phyloP scores from a whole-genome alignment of 306 rosid species.

The Sechiopsis laciniata region DNA sequence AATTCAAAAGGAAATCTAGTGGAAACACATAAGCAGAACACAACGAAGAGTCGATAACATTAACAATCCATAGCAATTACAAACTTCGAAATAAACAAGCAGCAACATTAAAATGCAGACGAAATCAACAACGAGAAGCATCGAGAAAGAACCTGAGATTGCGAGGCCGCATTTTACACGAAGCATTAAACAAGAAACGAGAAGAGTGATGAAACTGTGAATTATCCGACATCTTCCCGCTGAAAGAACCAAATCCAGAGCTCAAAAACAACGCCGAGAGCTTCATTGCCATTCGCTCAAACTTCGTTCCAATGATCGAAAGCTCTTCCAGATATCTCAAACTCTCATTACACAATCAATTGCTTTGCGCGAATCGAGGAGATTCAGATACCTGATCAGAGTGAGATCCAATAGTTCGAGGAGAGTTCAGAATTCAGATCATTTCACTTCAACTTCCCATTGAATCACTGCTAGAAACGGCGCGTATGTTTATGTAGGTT shows the following conservation, averaged over 20 bases:
- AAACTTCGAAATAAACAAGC: background rate
- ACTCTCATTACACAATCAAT: background rate
- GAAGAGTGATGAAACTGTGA: slow-evolving; percentile 30
- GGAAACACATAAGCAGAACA: background rate
- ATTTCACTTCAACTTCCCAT: background rate
- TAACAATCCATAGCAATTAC: background rate
- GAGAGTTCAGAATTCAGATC: background rate
- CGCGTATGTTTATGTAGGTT: background rate
- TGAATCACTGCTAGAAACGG: slow-evolving; percentile 1
- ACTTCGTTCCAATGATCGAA: background rate
- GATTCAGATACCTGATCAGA: background rate
- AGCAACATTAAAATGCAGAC: background rate
- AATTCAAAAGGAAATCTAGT: background rate
- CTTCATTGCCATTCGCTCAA: slow-evolving; percentile 46
- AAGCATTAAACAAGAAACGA: slow-evolving; percentile 38
- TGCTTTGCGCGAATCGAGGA: slow-evolving; percentile 4
- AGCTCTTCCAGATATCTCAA: slow-evolving; percentile 11
- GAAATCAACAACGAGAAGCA: background rate
- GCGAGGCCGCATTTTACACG: slow-evolving; percentile 54
- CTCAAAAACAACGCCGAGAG: slow-evolving; percentile 50
- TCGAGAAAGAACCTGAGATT: slow-evolving; percentile 38
- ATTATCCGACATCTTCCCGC: slow-evolving; percentile 24
- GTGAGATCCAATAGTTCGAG: slow-evolving; percentile 4
- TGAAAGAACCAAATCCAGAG: slow-evolving; percentile 37
- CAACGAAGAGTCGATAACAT: background rate